phyloP scores from a whole-genome alignment of 2,329 filamentous ascomycete species.

The Neurospora crassa region DNA sequence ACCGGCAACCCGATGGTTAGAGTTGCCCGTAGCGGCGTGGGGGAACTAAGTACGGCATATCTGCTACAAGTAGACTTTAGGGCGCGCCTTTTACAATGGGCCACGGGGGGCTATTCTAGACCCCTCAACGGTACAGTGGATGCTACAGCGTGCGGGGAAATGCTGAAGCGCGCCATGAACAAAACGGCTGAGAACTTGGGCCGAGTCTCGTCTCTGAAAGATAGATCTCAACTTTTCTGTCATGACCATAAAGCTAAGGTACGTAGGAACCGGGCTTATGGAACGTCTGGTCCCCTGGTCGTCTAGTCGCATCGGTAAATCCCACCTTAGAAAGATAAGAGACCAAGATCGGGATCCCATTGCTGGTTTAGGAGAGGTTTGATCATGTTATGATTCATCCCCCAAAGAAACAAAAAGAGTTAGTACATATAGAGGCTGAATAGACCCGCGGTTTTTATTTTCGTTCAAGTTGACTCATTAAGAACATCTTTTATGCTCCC shows the following conservation, averaged over 20 bases:
- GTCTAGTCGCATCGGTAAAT: background rate
- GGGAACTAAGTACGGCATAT: too few relatives aligned
- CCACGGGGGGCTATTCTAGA: background rate
- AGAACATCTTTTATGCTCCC: background rate
- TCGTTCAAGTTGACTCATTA: too few relatives aligned
- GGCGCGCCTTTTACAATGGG: too few relatives aligned
- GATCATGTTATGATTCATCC: background rate
- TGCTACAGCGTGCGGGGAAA: background rate
- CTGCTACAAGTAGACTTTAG: too few relatives aligned
- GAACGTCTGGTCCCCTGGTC: background rate
- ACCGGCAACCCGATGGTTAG: too few relatives aligned
- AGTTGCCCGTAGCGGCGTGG: too few relatives aligned
- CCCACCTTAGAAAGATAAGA: background rate
- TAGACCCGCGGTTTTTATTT: background rate
- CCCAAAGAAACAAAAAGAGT: background rate
- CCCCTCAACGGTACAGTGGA: background rate
- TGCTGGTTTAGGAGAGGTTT: background rate
- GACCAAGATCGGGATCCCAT: background rate
- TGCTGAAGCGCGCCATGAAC: background rate
- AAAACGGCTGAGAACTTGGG: background rate
- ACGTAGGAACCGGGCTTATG: background rate
- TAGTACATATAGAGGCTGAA: background rate
- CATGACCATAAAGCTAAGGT: background rate
- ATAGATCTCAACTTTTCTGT: background rate
- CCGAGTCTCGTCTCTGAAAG: background rate